Conservation (phyloP, 345 rosid species). For the Salix brachista region DNA sequence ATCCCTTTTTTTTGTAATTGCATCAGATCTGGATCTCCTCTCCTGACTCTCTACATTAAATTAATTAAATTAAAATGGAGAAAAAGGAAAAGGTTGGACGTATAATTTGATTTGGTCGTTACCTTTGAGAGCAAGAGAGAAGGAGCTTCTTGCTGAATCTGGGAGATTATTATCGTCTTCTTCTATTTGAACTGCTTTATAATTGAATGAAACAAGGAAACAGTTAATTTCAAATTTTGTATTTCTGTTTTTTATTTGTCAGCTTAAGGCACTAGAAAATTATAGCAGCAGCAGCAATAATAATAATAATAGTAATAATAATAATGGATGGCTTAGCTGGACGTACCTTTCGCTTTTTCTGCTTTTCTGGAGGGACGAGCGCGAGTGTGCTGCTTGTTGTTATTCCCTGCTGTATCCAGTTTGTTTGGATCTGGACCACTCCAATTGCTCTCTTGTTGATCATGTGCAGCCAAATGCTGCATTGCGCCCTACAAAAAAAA, state of each 20-base stretch:
- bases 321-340: not conserved
- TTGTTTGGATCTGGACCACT: slow-evolving; percentile 67
- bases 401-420: slow-evolving; percentile 36
- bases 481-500: not conserved
- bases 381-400: slow-evolving; percentile 18
- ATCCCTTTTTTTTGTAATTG: slow-evolving; percentile 50
- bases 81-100: not conserved
- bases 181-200: slow-evolving; percentile 46
- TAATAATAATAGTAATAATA: no score
- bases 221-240: slow-evolving; percentile 22
- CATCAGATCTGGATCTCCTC: slow-evolving; percentile 73
- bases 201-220: slow-evolving; percentile 10
- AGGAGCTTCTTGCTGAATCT: slow-evolving; percentile 83
- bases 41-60: slow-evolving; percentile 65
- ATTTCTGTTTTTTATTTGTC: not conserved
- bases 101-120: not conserved
- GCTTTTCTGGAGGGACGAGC: slow-evolving; percentile 44
- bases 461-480: slow-evolving; percentile 65
- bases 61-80: not conserved
- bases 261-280: not conserved
- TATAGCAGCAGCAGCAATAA: no score
- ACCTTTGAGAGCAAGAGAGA: slow-evolving; percentile 89
- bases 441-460: slow-evolving; percentile 41
- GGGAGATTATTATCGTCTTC: slow-evolving; percentile 45
- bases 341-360: slow-evolving; percentile 63